Percentiles rank a stretch among this genome's conserved stretches.
phyloP scores from a whole-genome alignment of 331 rosid genomes.

The Pyrus hybrid region DNA sequence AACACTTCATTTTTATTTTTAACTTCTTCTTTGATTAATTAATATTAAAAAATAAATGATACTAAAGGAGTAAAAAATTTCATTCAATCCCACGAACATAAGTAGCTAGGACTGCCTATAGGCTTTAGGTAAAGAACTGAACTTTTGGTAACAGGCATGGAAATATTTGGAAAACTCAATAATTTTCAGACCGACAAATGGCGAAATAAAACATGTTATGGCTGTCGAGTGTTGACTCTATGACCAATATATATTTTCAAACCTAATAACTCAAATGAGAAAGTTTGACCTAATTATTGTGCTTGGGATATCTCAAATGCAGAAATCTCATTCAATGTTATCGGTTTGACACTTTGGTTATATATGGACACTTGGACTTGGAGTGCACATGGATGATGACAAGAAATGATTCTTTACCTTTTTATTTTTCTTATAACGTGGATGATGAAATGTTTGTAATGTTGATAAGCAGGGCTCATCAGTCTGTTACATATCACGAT shows the following conservation, averaged over 20 bases:
- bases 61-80: neutral
- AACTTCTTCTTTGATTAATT: too few relatives aligned
- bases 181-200: neutral
- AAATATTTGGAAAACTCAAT: neutral
- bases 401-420: neutral
- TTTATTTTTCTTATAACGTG: neutral
- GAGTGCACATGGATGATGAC: constrained; percentile 3
- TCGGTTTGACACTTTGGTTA: neutral
- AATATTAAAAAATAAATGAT: too few relatives aligned
- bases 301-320: neutral
- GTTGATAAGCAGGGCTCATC: neutral
- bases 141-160: neutral
- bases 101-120: neutral
- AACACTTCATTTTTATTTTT: too few relatives aligned
- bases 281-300: neutral
- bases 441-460: neutral
- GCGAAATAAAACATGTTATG: neutral
- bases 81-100: neutral
- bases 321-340: neutral
- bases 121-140: too few relatives aligned
- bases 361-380: neutral
- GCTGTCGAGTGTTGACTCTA: neutral
- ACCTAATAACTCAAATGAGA: neutral
- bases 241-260: neutral
- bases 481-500: neutral